Conservation (phyloP, 2,329 filamentous ascomycete species). For the Cytospora schulzeri region DNA sequence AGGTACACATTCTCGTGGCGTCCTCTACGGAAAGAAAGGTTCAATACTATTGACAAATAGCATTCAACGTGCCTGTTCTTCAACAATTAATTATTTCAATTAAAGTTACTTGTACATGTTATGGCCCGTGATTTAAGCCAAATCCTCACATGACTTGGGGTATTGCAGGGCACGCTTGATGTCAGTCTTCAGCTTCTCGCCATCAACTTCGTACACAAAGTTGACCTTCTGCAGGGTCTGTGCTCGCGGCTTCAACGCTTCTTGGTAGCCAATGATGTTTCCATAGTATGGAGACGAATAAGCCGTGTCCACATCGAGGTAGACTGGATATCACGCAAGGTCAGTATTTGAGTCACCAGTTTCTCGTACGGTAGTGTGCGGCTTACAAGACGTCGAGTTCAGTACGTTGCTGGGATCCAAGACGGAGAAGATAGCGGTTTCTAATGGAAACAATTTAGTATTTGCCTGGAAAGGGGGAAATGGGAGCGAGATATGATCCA, state of each 20-base stretch:
- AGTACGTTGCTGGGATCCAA: constrained; percentile 29
- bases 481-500: no score
- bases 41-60: no score
- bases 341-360: not conserved
- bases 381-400: constrained; percentile 32
- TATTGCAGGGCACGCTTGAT: constrained; percentile 36
- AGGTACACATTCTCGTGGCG: no score
- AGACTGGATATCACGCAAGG: constrained; percentile 22
- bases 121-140: not conserved
- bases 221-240: constrained; percentile 31
- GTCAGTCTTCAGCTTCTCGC: constrained; percentile 42
- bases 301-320: constrained; percentile 32
- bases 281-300: constrained; percentile 31
- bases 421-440: constrained; percentile 30
- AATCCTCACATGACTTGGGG: constrained; percentile 47
- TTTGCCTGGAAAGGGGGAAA: no score
- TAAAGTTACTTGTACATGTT: not conserved
- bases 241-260: constrained; percentile 23
- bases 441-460: no score
- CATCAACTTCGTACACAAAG: constrained; percentile 30
- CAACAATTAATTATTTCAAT: not conserved
- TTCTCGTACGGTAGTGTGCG: not conserved
- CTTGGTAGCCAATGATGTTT: constrained; percentile 31
- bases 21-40: no score
- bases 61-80: not conserved